A percentile compares a stretch with the other conserved stretches of the same genome.
Conservation (phyloP, 345 rosid species). For the Corchorus olitorius region DNA sequence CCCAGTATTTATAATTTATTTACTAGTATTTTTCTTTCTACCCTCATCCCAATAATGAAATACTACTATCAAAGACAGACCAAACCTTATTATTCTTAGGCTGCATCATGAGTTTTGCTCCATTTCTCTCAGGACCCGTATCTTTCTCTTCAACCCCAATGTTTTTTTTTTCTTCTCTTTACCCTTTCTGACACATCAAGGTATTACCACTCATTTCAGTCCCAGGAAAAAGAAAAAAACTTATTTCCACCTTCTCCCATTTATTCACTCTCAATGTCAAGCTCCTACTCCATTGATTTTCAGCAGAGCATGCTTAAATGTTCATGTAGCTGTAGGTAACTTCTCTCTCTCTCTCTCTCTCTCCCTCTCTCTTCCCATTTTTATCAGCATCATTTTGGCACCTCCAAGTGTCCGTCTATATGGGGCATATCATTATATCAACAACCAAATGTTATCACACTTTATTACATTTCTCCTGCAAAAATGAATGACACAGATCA, state of each 20-base stretch:
- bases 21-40: background rate
- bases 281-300: conserved; percentile 6
- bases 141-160: conserved; percentile 35
- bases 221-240: conserved; percentile 33
- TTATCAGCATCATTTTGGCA: background rate
- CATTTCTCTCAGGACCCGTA: conserved; percentile 19
- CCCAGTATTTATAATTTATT: conserved; percentile 21
- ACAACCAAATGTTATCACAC: conserved; percentile 8
- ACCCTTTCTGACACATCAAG: conserved; percentile 39
- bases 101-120: conserved; percentile 22
- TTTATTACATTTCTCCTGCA: conserved; percentile 5
- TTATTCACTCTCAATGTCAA: conserved; percentile 15
- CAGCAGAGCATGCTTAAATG: background rate
- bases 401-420: conserved; percentile 14
- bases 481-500: background rate
- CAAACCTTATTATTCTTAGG: conserved; percentile 33
- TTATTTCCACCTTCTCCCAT: conserved; percentile 33
- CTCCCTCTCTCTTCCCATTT: background rate
- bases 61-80: conserved; percentile 20
- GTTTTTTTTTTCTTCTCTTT: conserved; percentile 8
- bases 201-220: conserved; percentile 42
- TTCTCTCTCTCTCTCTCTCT: background rate
- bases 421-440: conserved; percentile 10
- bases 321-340: background rate
- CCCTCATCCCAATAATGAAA: conserved; percentile 9